Base-by-base conservation (phyloP, 305 asterid species). In the Lippia alba region DNA sequence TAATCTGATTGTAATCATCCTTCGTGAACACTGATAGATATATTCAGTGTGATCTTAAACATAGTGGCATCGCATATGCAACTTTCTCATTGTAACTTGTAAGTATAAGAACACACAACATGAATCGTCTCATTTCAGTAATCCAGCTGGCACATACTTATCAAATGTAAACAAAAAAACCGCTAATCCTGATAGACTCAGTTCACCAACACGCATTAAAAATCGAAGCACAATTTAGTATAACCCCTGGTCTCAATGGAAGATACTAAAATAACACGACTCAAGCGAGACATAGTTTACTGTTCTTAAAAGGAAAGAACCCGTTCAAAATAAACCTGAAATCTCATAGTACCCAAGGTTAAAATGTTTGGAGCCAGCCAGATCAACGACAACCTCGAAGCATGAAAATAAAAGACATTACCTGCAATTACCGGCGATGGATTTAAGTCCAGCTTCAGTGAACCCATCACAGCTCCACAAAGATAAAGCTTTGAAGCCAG, bases 381-480 rank as follows among this genome's bases (percentile, higher is more conserved):
- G 41, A 34, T 12, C 17, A 51, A 20, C 5, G 40, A 16, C 32
- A 50, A 32, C 14, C 0, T 6, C 8, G 53, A 53, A 69, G 61
- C 56, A 30, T 53, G 30, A 6, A 30, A 58, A 30, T 39, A 44
- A 70, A 33, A 57, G 32, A 56, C 50, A 63, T 66, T 71, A 91
- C 97, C 90, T 87, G 94, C 97, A 91, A 75, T 87, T 79, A 72
- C 88, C 75, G 64, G 92, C 85, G 63, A 91, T 74, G 69, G 85
- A 78, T 80, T 87, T 79, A 73, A 91, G 89, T 72, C 97, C 97
- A 64, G 78, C 76, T 16, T 87, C 89, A 77, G 78, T 87, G 74
- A 85, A 91, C 20, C 97, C 97, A 74, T 91, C 97, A 61, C 97
- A 91, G 41, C 94, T 85, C 61, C 79, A 65, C 87, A 91, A 83